Evolutionary conservation across 2,329 filamentous ascomycete genomes (phyloP), one percentile per base, ranked within the genome.

Genomic region (Emericellopsis atlantica): DNA sequence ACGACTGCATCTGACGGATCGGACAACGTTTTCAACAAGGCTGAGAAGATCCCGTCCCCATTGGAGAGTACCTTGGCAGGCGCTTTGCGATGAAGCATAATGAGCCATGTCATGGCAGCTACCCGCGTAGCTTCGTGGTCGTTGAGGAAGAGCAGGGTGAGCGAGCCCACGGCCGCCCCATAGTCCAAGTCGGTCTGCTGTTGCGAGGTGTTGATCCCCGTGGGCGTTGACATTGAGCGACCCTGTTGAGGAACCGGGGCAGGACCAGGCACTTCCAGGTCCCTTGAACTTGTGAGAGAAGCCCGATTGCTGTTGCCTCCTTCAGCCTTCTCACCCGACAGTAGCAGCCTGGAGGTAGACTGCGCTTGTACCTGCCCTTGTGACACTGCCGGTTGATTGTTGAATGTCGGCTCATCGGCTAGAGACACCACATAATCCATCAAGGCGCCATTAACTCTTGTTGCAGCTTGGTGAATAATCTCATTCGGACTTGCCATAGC

Each of bases 81-180:
- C 4, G 92, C 90, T 66, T 95, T 96, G 47, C 86, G 79, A 58
- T 98, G 92, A 33, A 98, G 71, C 90, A 96, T 96, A 44, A 96
- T 92, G 43, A 98, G 72, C 92, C 92, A 98, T 6, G 85, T 90
- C 45, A 98, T 68, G 14, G 92, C 89, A 32, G 89, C 90, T 23
- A 96, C 89, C 45, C 92, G 79, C 2, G 92, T 98, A 23, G 86
- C 88, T 65, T 98, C 93, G 54, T 96, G 87, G 51, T 98, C 90
- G 54, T 98, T 95, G 40, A 98, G 67, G 53, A 98, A 96, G 40
- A 96, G 78, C 7, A 96, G 64, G 0, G 90, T 98, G 33, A 98
- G 72, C 8, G 90, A 92, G 59, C 83, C 93, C 38, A 98, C 92
- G 5, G 92, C 89, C 15, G 88, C 88, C 32, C 89, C 86, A 57